phyloP scores from a whole-genome alignment of 2,329 filamentous ascomycete genomes.

The Blastomyces emzantsi region DNA sequence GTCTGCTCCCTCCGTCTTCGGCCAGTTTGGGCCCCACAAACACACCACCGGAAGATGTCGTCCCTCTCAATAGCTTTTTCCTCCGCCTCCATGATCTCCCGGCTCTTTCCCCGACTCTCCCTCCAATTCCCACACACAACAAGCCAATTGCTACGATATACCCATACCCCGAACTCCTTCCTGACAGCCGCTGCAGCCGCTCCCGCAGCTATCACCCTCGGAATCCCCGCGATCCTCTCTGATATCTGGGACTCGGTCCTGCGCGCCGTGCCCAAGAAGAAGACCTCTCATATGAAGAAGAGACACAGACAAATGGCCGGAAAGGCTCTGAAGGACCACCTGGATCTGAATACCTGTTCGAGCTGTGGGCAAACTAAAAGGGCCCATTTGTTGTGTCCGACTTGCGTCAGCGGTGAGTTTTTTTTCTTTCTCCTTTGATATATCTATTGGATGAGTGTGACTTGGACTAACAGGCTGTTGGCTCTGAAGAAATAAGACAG shows the following conservation, averaged over 20 bases:
- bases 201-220: slow-evolving; percentile 43
- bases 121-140: slow-evolving; percentile 13
- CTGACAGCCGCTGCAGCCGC: slow-evolving; percentile 51
- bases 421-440: not conserved
- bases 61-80: slow-evolving; percentile 21
- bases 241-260: slow-evolving; percentile 91
- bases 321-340: slow-evolving; percentile 88
- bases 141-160: slow-evolving; percentile 28
- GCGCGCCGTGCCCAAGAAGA: slow-evolving; percentile 94
- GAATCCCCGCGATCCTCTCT: slow-evolving; percentile 59
- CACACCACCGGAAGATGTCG: slow-evolving; percentile 22
- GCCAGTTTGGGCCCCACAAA: not conserved
- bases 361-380: slow-evolving; percentile 82
- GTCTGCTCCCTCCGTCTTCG: not conserved
- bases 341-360: slow-evolving; percentile 76
- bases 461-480: not conserved
- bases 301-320: slow-evolving; percentile 88
- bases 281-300: slow-evolving; percentile 95
- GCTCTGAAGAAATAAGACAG: slow-evolving; percentile 36
- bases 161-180: slow-evolving; percentile 37
- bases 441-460: not conserved
- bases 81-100: slow-evolving; percentile 15
- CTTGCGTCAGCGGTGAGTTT: slow-evolving; percentile 70
- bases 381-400: slow-evolving; percentile 77
- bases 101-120: slow-evolving; percentile 21